phyloP scores from a whole-genome alignment of 441 rosid genomes.

The Daphne laureola region DNA sequence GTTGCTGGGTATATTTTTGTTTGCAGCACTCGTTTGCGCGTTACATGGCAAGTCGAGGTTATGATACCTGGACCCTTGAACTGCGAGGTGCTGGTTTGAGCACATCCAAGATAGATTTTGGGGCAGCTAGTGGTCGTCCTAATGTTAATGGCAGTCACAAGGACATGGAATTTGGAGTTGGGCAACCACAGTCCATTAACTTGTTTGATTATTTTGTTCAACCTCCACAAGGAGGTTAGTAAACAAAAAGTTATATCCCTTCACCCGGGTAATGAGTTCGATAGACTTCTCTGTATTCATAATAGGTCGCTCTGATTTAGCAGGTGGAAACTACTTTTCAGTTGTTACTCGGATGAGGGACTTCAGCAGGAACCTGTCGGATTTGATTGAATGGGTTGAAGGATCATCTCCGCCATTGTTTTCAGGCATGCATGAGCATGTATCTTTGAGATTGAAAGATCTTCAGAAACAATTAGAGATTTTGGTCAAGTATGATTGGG shows the following conservation, averaged over 20 bases:
- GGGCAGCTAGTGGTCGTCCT: conserved; percentile 17
- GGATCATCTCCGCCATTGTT: conserved; percentile 22
- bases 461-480: conserved; percentile 49
- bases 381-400: conserved; percentile 28
- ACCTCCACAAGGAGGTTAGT: not conserved
- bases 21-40: conserved; percentile 48
- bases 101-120: conserved; percentile 13
- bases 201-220: not conserved
- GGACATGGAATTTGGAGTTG: no score
- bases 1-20: conserved; percentile 11
- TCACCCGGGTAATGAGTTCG: no score
- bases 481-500: conserved; percentile 70
- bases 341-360: conserved; percentile 28
- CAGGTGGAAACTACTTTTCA: conserved; percentile 22
- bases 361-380: conserved; percentile 24
- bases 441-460: conserved; percentile 41
- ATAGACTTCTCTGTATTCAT: no score
- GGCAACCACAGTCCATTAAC: no score
- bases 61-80: conserved; percentile 59
- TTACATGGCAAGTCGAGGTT: conserved; percentile 43
- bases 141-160: conserved; percentile 10
- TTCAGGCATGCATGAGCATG: conserved; percentile 29
- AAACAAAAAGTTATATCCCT: no score
- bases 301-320: conserved; percentile 15
- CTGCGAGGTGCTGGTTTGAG: conserved; percentile 57